phyloP scores from a whole-genome alignment of 805 yeast species.

The Wickerhamomyces ciferrii region DNA sequence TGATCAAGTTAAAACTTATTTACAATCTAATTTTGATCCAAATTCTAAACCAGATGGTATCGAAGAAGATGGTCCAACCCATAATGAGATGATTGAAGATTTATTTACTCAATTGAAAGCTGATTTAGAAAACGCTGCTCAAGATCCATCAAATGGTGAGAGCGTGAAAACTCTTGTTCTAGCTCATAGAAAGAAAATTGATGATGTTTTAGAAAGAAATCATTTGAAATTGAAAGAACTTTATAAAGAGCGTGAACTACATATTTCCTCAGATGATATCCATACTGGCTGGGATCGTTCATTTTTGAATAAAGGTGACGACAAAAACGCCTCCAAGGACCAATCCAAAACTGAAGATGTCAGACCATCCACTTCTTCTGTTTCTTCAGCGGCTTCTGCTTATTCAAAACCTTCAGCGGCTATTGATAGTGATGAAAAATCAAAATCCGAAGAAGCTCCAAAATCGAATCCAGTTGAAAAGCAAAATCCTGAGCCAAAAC shows the following conservation, averaged over 20 bases:
- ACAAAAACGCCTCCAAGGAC: slow-evolving; percentile 5
- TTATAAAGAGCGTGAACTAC: slow-evolving; percentile 61
- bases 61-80: slow-evolving; percentile 51
- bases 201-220: slow-evolving; percentile 58
- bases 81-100: slow-evolving; percentile 91
- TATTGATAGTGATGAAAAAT: no score
- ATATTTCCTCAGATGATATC: slow-evolving; percentile 86
- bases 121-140: slow-evolving; percentile 47
- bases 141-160: slow-evolving; percentile 35
- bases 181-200: slow-evolving; percentile 69
- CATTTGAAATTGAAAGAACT: slow-evolving; percentile 61
- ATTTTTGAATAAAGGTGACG: slow-evolving; percentile 56
- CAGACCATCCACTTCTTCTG: slow-evolving; percentile 6
- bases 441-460: background rate
- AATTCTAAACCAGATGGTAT: slow-evolving; percentile 50
- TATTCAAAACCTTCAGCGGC: background rate
- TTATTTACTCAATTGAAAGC: slow-evolving; percentile 70
- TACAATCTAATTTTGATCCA: slow-evolving; percentile 48
- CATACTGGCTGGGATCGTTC: slow-evolving; percentile 91
- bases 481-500: no score
- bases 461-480: no score
- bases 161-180: slow-evolving; percentile 31
- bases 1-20: slow-evolving; percentile 31
- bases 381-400: background rate
- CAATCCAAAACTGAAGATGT: background rate